Evolutionary conservation across 2,329 filamentous ascomycete species (phyloP).

Genomic region (Dactylellina leptospora): DNA sequence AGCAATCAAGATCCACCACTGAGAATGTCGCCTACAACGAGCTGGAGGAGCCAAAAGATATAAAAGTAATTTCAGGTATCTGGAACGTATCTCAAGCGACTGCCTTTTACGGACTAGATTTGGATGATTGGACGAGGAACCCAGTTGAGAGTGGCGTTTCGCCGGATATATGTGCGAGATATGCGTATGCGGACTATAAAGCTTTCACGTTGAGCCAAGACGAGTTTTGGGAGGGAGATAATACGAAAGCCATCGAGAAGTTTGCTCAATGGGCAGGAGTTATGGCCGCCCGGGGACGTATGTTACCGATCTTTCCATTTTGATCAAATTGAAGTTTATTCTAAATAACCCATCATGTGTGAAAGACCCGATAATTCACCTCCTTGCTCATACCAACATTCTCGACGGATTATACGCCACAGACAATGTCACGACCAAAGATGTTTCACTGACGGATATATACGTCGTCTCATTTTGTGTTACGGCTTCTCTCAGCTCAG

Average conservation of each 20-base stretch:
- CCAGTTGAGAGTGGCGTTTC: conserved; percentile 2
- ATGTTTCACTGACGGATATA: too few relatives aligned
- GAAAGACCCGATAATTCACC: conserved; percentile 26
- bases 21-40: too few relatives aligned
- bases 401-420: too few relatives aligned
- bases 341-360: too few relatives aligned
- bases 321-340: too few relatives aligned
- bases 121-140: conserved; percentile 12
- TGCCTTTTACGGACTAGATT: background rate
- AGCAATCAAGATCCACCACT: background rate
- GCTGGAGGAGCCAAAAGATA: too few relatives aligned
- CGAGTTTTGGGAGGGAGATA: background rate
- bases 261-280: conserved; percentile 28
- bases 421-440: too few relatives aligned
- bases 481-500: too few relatives aligned
- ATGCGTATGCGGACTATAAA: conserved; percentile 33
- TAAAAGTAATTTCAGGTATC: too few relatives aligned
- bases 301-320: too few relatives aligned
- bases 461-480: too few relatives aligned
- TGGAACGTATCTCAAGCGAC: background rate
- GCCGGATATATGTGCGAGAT: conserved; percentile 1
- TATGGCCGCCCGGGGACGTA: conserved; percentile 28
- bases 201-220: background rate
- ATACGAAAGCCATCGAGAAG: background rate
- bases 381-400: conserved; percentile 9